phyloP scores from a whole-genome alignment of 2,329 filamentous ascomycete species.

The Aspergillus felis region DNA sequence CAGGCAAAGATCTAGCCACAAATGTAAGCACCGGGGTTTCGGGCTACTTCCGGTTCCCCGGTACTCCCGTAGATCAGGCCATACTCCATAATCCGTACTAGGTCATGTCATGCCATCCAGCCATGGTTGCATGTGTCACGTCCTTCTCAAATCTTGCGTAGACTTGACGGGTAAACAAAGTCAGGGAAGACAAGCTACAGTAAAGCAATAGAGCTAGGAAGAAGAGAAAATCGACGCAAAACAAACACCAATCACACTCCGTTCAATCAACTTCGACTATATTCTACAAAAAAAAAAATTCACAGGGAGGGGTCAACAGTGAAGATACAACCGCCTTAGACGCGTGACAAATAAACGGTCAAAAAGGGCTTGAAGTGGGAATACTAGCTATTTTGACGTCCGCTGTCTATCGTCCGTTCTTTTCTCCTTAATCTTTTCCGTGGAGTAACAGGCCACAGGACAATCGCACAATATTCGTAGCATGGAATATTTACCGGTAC shows the following conservation, averaged over 20 bases:
- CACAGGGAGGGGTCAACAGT: conserved; percentile 11
- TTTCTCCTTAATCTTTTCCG: not conserved
- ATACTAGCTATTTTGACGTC: not conserved
- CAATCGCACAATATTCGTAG: conserved; percentile 13
- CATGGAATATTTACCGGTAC: conserved; percentile 52
- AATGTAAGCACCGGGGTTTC: not conserved
- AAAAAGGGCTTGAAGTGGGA: not conserved
- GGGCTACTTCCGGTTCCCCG: not conserved
- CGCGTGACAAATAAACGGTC: not conserved
- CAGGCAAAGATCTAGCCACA: not conserved
- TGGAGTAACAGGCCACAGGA: conserved; percentile 2
- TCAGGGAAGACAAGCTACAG: not conserved
- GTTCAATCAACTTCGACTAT: conserved; percentile 27
- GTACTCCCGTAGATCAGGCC: not conserved
- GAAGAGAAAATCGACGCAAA: conserved; percentile 3
- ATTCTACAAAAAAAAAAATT: conserved; percentile 24
- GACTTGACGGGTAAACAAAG: not conserved
- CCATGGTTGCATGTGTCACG: not conserved
- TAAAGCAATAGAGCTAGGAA: not conserved
- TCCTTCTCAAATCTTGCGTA: not conserved
- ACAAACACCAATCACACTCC: conserved; percentile 13
- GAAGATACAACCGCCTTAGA: conserved; percentile 1
- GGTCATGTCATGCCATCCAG: not conserved
- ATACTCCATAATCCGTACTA: not conserved
- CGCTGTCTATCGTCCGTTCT: not conserved